Evolutionary conservation across 2,329 filamentous ascomycete genomes (phyloP), one percentile per base, ranked within the genome.

Genomic region (Geosmithia morbida): DNA sequence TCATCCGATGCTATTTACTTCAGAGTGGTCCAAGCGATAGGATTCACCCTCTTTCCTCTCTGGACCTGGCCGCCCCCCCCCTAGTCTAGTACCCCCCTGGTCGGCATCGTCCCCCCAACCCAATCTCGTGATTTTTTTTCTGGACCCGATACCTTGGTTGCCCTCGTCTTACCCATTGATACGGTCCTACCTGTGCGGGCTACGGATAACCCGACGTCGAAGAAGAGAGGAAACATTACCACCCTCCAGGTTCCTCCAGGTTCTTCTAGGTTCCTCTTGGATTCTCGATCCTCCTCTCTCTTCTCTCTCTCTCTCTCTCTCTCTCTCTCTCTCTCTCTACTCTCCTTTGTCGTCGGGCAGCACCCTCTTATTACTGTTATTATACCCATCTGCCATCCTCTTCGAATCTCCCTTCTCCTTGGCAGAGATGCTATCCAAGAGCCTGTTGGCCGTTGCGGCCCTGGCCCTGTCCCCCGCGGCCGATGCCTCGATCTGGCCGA

Each of bases 401-500:
- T 5, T 26, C 22, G 22, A 26, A 4, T 8, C 22, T 26, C 22
- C 4, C 8, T 26, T 26, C 8, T 26, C 4, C 22, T n/a, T n/a
- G 41, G 81, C 59, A 33, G 44, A 17, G 18, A 62, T 63, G 61
- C 57, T 59, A 48, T 53, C 53, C 49, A 57, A 52, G 48, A 53
- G 61, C 50, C 49, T 66, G 10, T 53, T 69, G 48, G 60, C 66
- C 42, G 50, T 66, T 46, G 57, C 68, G 42, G 60, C 70, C 44
- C 55, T 69, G 51, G 62, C 62, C 45, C 57, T 66, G 48, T 55
- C 61, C 13, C 66, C 67, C 11, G 71, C n/a, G n/a, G n/a, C 61
- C 48, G 53, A 65, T n/a, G 76, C 77, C 14, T 26, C 22, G 6
- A 58, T 81, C 50, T 81, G 77, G 77, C 77, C 77, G 13, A 64